phyloP scores from a whole-genome alignment of 208 protist genomes.

The Leishmania turanica region DNA sequence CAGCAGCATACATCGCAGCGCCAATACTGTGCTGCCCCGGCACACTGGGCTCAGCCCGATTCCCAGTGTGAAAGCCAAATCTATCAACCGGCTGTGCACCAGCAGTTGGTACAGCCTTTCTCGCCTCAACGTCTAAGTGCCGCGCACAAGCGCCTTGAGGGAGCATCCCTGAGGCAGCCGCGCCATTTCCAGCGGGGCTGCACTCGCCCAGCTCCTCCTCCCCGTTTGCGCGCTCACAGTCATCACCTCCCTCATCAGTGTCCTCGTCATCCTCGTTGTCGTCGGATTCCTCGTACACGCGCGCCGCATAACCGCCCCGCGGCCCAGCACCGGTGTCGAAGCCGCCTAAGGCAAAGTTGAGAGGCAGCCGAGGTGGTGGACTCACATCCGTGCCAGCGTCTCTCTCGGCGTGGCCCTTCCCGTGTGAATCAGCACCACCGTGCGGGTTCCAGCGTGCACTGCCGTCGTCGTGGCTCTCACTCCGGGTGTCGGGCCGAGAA shows the following conservation, averaged over 20 bases:
- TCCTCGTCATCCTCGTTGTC: background rate
- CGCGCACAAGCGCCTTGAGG: conserved; percentile 1
- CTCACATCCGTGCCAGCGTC: background rate
- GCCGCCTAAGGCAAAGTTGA: background rate
- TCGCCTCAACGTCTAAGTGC: background rate
- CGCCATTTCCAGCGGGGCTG: background rate
- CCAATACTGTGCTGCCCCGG: background rate
- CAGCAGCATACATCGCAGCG: background rate
- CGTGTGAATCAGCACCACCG: background rate
- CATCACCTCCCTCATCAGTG: background rate
- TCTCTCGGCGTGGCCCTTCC: background rate
- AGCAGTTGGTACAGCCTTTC: background rate
- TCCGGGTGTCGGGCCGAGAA: conserved; percentile 5
- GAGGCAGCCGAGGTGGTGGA: conserved; percentile 17
- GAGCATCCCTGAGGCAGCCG: too few species aligned
- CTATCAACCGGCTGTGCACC: too few species aligned
- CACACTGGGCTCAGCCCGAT: too few species aligned
- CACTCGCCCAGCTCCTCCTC: background rate
- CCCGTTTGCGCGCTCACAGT: background rate
- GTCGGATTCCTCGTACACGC: conserved; percentile 3
- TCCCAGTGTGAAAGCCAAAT: background rate
- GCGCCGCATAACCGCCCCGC: background rate
- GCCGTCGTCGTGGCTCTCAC: conserved; percentile 10
- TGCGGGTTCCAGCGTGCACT: background rate
- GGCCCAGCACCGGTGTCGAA: too few species aligned